These are phyloP conservation scores for Paraphoma sp. DNA, from an alignment of 2,329 filamentous ascomycete species.

Conservation along the genomic window DNA sequence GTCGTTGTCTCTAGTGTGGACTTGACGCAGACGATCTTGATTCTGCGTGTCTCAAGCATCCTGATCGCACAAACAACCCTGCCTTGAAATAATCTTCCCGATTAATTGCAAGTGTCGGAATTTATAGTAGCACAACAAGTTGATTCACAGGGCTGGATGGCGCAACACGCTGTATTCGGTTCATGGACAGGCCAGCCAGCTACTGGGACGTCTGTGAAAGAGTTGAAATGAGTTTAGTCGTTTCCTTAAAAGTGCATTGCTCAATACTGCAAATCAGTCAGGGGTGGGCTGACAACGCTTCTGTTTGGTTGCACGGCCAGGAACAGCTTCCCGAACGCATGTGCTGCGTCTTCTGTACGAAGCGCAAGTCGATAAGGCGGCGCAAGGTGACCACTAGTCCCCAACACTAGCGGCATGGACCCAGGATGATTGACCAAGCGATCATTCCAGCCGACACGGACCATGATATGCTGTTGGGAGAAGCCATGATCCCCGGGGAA, in stretches of 20 bases:
- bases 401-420: too few species aligned
- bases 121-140: not conserved
- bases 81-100: not conserved
- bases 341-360: not conserved
- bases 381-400: too few species aligned
- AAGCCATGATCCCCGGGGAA: too few species aligned
- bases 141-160: not conserved
- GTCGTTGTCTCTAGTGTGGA: not conserved
- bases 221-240: not conserved
- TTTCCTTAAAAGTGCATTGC: not conserved
- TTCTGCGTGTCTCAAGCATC: not conserved
- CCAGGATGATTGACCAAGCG: too few species aligned
- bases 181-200: not conserved
- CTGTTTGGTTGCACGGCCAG: conserved; percentile 5
- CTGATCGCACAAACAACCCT: not conserved
- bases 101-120: not conserved
- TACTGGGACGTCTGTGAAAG: not conserved
- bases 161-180: not conserved
- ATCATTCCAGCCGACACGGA: too few species aligned
- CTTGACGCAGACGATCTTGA: not conserved
- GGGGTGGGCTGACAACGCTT: not conserved
- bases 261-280: not conserved
- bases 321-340: conserved; percentile 1
- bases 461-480: too few species aligned
- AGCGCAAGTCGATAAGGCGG: not conserved